These are phyloP conservation scores for Nakazawaea ishiwadae DNA, from an alignment of 805 yeast species.

Conservation along the genomic window DNA sequence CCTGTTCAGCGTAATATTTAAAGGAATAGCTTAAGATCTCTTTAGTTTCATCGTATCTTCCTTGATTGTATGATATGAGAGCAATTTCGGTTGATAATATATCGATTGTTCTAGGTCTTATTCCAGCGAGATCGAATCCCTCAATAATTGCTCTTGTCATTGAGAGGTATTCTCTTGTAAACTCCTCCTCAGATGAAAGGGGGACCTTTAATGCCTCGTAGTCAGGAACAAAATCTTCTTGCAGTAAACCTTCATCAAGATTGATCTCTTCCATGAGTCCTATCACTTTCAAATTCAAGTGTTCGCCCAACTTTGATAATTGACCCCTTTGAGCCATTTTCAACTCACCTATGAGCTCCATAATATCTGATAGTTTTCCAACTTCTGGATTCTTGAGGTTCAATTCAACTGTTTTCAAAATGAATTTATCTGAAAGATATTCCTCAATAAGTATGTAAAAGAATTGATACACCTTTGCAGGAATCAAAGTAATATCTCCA, in stretches of 20 bases:
- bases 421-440: conserved; percentile 23
- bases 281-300: conserved; percentile 23
- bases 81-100: conserved; percentile 78
- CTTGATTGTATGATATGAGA: conserved; percentile 52
- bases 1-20: conserved; percentile 57
- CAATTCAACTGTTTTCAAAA: conserved; percentile 16
- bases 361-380: conserved; percentile 16
- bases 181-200: conserved; percentile 29
- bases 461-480: conserved; percentile 35
- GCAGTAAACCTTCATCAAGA: conserved; percentile 8
- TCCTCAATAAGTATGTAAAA: conserved; percentile 35
- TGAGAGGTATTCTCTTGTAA: conserved; percentile 37
- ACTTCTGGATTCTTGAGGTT: conserved; percentile 13
- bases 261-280: conserved; percentile 21
- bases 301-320: conserved; percentile 29
- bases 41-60: conserved; percentile 56
- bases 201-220: conserved; percentile 18
- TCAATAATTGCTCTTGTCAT: conserved; percentile 54
- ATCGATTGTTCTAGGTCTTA: conserved; percentile 63
- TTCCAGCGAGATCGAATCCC: conserved; percentile 43
- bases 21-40: conserved; percentile 65
- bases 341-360: conserved; percentile 45
- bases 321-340: conserved; percentile 42
- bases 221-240: conserved; percentile 11
- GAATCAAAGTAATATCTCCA: too few species aligned